Evolutionary conservation across 768 basidiomycete genomes (phyloP).

Genomic region (Tulasnella sp.): DNA sequence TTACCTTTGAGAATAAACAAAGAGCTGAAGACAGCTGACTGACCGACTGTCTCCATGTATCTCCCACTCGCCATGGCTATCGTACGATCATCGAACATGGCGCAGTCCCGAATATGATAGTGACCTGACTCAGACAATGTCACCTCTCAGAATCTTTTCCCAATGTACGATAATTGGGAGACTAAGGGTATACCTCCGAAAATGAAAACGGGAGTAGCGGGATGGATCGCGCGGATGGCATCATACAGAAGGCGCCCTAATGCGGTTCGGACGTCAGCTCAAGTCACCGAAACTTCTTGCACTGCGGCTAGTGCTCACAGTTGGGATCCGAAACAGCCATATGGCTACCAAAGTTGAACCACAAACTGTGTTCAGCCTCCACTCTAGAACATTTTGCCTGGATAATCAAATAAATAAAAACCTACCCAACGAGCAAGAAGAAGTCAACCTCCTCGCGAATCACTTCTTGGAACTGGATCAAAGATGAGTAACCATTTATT

Average conservation of each 20-base stretch:
- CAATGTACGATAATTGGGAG: no score
- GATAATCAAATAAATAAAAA: no score
- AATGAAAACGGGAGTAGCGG: slow-evolving; percentile 67
- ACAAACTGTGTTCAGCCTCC: not conserved
- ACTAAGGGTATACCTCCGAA: slow-evolving; percentile 63
- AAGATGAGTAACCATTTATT: no score
- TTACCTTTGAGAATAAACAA: slow-evolving; percentile 6
- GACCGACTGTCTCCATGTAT: slow-evolving; percentile 89
- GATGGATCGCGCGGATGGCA: slow-evolving; percentile 61
- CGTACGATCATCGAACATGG: slow-evolving; percentile 58
- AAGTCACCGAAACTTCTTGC: not conserved
- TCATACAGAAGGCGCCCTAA: slow-evolving; percentile 62
- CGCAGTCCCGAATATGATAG: slow-evolving; percentile 68
- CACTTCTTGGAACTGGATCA: slow-evolving; percentile 59
- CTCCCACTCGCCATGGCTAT: slow-evolving; percentile 75
- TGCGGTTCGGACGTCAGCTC: not conserved
- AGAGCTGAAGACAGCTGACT: slow-evolving; percentile 11
- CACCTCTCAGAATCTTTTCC: no score
- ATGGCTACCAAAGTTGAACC: slow-evolving; percentile 46
- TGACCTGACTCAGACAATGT: slow-evolving; percentile 36
- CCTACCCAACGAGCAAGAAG: slow-evolving; percentile 61
- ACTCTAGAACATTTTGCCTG: not conserved
- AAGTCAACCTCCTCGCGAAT: slow-evolving; percentile 73
- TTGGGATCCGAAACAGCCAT: slow-evolving; percentile 69
- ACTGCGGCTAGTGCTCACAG: slow-evolving; percentile 33